Base-by-base conservation (phyloP, 202 grass and related monocot genomes). In the Bolboschoenoplectus hybrid region DNA sequence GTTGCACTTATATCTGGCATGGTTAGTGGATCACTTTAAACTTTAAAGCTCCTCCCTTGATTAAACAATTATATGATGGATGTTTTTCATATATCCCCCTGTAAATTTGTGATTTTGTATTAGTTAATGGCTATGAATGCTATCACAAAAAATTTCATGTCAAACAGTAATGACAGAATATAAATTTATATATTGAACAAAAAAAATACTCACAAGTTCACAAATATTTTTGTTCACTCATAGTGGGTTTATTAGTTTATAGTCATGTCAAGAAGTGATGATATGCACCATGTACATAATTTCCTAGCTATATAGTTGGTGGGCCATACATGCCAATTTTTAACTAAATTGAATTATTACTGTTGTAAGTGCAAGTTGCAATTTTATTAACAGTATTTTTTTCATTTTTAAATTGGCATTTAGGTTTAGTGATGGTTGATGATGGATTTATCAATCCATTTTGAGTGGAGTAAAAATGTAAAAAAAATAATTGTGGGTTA, bases 11-110 rank as follows among this genome's bases (percentile, higher is more conserved):
- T 51, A 26, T 26, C 49, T 51, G 44, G 9, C 5, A 1, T 12
- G 13, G 12, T 69, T 44, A 69, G 66, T 69, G 66, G 66, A 69
- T 41, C 39, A 69, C 66, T 69, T 69, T 44, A 9, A 63, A 63
- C 7, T 63, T 26, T 26, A 26, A 26, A 26, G 26, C 26, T 26
- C 60, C 17, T 32, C n/a, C 7, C 7, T 38, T 3, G 4, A 34
- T 43, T 41, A 68, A 68, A 68, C 12, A 68, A 68, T 68, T 26
- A 26, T 26, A 26, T 26, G 26, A 26, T 26, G 26, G 26, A 26
- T 26, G 26, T 26, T 26, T 26, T 26, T 26, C 26, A 26, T 26
- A 26, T 26, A 26, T 26, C 26, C 26, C 26, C 26, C 26, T 26
- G 26, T 26, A 26, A 26, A 26, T 26, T 26, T 26, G 26, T 26